Evolutionary conservation across 225 moss, liverwort and hornwort genomes (phyloP).

Genomic region (Pseudisothecium myosuroides): DNA sequence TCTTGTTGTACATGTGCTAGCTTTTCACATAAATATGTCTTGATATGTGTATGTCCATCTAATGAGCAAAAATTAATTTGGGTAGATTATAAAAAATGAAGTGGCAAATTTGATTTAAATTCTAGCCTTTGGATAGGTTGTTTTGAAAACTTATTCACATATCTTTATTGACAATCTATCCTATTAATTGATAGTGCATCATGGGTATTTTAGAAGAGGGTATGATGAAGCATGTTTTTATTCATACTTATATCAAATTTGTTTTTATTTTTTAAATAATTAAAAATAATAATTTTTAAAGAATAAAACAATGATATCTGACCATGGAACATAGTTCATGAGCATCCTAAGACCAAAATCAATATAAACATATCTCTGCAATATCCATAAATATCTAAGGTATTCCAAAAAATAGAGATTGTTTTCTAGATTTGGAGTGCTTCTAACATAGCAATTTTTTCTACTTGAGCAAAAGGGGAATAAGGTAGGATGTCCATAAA

Average conservation of each 20-base stretch:
- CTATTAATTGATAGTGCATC: not conserved
- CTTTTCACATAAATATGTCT: not conserved
- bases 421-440: not conserved
- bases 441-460: not conserved
- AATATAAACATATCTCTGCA: not conserved
- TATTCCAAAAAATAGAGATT: not conserved
- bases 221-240: not conserved
- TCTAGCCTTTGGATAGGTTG: not conserved
- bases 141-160: not conserved
- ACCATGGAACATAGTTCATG: not conserved
- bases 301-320: not conserved
- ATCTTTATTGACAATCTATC: not conserved
- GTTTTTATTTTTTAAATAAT: not conserved
- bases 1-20: not conserved
- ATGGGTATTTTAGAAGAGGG: not conserved
- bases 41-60: not conserved
- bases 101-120: not conserved
- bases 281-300: not conserved
- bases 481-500: not conserved
- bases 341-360: not conserved
- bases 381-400: not conserved
- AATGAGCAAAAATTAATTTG: not conserved
- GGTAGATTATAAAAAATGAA: not conserved
- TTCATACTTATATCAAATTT: not conserved
- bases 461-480: not conserved